Base-by-base conservation (phyloP, 441 rosid species). In the Adansonia madagascariensis region DNA sequence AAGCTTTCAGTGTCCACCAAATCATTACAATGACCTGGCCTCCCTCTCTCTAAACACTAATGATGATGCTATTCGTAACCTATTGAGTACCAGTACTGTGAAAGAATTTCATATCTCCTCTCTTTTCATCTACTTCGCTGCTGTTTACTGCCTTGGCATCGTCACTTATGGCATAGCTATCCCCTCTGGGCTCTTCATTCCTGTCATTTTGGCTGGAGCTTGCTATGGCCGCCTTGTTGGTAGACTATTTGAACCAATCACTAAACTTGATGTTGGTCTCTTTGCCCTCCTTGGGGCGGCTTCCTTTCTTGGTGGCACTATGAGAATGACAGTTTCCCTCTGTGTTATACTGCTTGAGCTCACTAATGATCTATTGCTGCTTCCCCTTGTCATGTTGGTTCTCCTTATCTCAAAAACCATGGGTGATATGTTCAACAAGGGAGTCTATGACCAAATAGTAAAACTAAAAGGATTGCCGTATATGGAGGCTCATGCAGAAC, bases 141-240 rank as follows among this genome's bases (percentile, higher is more conserved):
- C 89, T 24, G 57, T 89, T 18, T 88, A 76, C 82, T 84, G 55
- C 84, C 96, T 91, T 77, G 94, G 96, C 39, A 84, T 91, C 69
- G 81, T 91, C 72, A 91, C 96, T 31, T 91, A 90, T 15, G 96
- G 96, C 50, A 90, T 91, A 74, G 96, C 96, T 46, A 86, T 91
- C 64, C 96, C 96, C 27, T 87, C 96, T 0, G 94, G 96, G 39
- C 96, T 91, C 83, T 91, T 91, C 82, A 91, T 91, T 70, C 95
- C 92, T 1, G 92, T 91, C 50, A 91, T 91, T 60, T 88, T 91
- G n/a, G 91, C 92, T 20, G 95, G 95, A 50, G 86, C 91, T 44
- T 84, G 85, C 60, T 91, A 91, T 72, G 95, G 95, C 7, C 86
- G 95, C n/a, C 89, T 91, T 52, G 85, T 89, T 0, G 95, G 92